These are phyloP conservation scores for Verticillium tricorpus DNA, from an alignment of 2,329 filamentous ascomycete genomes.

Conservation along the genomic window DNA sequence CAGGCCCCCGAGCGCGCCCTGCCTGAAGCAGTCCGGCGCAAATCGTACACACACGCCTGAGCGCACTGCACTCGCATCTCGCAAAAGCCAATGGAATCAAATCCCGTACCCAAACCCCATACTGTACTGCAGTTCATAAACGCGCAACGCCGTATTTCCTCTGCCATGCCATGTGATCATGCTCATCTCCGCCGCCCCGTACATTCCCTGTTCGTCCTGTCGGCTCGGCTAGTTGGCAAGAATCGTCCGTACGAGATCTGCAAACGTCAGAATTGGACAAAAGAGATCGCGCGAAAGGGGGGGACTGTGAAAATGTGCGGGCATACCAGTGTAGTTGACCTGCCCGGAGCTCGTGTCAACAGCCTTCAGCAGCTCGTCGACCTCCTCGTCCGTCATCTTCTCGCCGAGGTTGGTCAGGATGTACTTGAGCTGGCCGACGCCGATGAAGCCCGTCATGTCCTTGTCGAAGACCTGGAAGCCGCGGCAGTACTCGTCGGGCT, in stretches of 20 bases:
- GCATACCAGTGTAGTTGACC: slow-evolving; percentile 92
- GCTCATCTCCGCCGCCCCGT: neutral
- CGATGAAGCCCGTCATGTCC: slow-evolving; percentile 96
- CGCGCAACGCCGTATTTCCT: neutral
- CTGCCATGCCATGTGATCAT: neutral
- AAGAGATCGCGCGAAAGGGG: too few species aligned
- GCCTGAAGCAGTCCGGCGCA: neutral
- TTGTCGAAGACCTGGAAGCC: slow-evolving; percentile 99
- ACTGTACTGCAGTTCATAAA: neutral
- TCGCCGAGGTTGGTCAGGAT: slow-evolving; percentile 96
- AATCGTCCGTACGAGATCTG: slow-evolving; percentile 81
- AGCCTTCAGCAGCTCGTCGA: slow-evolving; percentile 96
- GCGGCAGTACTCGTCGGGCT: slow-evolving; percentile 96
- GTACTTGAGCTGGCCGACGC: slow-evolving; percentile 95
- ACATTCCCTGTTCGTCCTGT: neutral
- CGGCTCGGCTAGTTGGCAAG: slow-evolving; percentile 71
- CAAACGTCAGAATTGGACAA: neutral
- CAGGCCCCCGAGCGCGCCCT: neutral
- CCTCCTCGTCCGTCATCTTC: slow-evolving; percentile 99
- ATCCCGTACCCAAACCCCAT: neutral
- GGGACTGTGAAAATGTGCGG: neutral
- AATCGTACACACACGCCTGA: neutral
- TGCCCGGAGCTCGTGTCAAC: slow-evolving; percentile 94
- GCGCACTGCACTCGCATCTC: neutral
- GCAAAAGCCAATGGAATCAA: neutral